A percentile compares a stretch with the other conserved stretches of the same genome.
These are phyloP conservation scores for Setaria italica DNA, from an alignment of 202 grass and related monocot genomes.

Conservation along the genomic window DNA sequence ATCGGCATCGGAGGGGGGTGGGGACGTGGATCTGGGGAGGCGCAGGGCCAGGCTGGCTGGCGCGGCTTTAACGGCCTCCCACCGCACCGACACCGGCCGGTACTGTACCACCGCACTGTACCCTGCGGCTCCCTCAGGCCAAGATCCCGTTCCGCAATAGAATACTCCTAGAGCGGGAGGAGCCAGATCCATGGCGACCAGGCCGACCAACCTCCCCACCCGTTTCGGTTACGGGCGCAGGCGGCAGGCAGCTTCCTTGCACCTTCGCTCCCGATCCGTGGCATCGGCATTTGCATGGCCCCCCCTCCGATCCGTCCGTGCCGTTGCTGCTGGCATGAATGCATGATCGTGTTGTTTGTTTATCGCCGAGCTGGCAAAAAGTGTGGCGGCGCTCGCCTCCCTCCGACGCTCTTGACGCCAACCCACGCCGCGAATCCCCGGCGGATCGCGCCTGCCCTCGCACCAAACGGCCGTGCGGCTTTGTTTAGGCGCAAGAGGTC, in stretches of 20 bases:
- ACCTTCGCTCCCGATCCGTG: slow-evolving; percentile 16
- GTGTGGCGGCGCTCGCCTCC: no score
- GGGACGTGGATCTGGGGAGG: slow-evolving; percentile 28
- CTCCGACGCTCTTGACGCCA: no score
- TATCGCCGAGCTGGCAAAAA: slow-evolving; percentile 13
- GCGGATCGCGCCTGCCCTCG: not conserved
- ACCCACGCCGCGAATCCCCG: not conserved
- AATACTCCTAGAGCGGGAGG: not conserved
- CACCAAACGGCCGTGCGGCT: slow-evolving; percentile 22
- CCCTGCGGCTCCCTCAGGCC: not conserved
- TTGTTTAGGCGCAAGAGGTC: slow-evolving; percentile 8
- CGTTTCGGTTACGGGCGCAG: slow-evolving; percentile 40
- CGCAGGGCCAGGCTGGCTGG: slow-evolving; percentile 51
- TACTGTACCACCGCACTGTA: slow-evolving; percentile 15
- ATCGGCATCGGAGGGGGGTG: not conserved
- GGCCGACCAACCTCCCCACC: slow-evolving; percentile 7
- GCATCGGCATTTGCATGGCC: no score
- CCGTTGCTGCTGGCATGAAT: no score
- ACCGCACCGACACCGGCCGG: slow-evolving; percentile 60
- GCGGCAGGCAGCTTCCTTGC: slow-evolving; percentile 37
- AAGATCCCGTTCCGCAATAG: slow-evolving; percentile 18
- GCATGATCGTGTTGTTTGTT: not conserved
- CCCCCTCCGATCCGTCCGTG: not conserved
- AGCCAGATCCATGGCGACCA: slow-evolving; percentile 6
- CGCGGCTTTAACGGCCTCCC: slow-evolving; percentile 61